Base-by-base conservation (phyloP, 2,329 filamentous ascomycete species). In the Neospermospora avenae region DNA sequence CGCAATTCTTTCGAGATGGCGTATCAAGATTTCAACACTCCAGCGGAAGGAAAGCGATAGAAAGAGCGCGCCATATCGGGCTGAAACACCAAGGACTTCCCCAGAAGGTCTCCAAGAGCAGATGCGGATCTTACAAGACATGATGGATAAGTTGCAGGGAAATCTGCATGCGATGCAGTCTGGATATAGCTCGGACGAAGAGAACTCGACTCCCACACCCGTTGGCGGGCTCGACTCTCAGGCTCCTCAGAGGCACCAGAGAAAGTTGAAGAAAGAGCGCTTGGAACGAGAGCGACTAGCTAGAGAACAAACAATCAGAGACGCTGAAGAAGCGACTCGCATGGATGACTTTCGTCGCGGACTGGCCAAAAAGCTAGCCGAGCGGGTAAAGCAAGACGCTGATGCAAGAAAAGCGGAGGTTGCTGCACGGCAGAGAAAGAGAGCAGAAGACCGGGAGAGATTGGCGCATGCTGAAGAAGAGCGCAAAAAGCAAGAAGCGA, bases 1-100 rank as follows among this genome's bases (percentile, higher is more conserved):
- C 14, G 35, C 35, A 2, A 34, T 67, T n/a, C 18, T 65, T 5
- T 37, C 24, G 28, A 45, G 61, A 41, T 67, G 63, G 65, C 25
- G 57, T 18, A 46, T 44, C 28, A 60, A 55, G n/a, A 42, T 67
- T 22, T 44, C 53, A 20, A 54, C 41, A 28, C 3, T 58, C n/a
- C 28, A 49, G 24, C 51, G 44, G n/a, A 39, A 57, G 2, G 25
- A 25, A 3, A 55, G 25, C 46, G 59, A 35, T 6, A 25, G 42
- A 42, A 34, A 11, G 25, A 41, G 25, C 24, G 37, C 56, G 57
- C 25, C 48, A 20, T 6, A 28, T 25, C 16, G 16, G 28, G 44
- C 45, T 22, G 14, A 59, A 7, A 14, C 11, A 4, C 24, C 20
- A 18, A 45, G 2, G 7, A 16, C 35, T 28, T 20, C 22, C 25